phyloP scores from a whole-genome alignment of 495 filamentous ascomycete species.

The Lasiosphaeria miniovina region DNA sequence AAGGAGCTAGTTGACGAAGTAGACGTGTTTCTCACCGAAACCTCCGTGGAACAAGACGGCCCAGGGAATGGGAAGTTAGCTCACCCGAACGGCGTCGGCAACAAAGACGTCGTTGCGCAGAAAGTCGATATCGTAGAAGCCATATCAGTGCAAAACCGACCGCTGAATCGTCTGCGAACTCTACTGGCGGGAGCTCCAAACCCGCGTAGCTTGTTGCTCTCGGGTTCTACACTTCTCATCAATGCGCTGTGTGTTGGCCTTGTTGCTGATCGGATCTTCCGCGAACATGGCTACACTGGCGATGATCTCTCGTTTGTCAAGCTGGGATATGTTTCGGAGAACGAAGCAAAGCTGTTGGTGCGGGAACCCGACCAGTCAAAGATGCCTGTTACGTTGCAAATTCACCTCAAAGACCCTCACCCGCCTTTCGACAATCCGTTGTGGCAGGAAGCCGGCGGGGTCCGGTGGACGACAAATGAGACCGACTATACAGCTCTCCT shows the following conservation, averaged over 20 bases:
- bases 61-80: slow-evolving; percentile 15
- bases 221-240: slow-evolving; percentile 61
- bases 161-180: slow-evolving; percentile 50
- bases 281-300: slow-evolving; percentile 63
- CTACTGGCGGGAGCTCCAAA: slow-evolving; percentile 75
- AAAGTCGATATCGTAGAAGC: slow-evolving; percentile 53
- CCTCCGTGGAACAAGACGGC: slow-evolving; percentile 30
- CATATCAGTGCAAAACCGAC: slow-evolving; percentile 38
- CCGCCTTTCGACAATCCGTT: slow-evolving; percentile 45
- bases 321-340: slow-evolving; percentile 80
- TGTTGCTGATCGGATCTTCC: slow-evolving; percentile 70
- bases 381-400: slow-evolving; percentile 68
- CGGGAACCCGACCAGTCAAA: slow-evolving; percentile 75
- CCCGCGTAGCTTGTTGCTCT: slow-evolving; percentile 55
- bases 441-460: slow-evolving; percentile 65
- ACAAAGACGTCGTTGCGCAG: slow-evolving; percentile 34
- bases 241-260: slow-evolving; percentile 66
- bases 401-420: slow-evolving; percentile 46
- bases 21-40: slow-evolving; percentile 58
- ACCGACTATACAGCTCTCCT: slow-evolving; percentile 80
- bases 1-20: slow-evolving; percentile 61
- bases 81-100: neutral
- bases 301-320: slow-evolving; percentile 79
- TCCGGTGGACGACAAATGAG: slow-evolving; percentile 62
- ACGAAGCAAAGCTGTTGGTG: slow-evolving; percentile 74